Evolutionary conservation across 2,329 filamentous ascomycete species (phyloP), one percentile per base, ranked within the genome.

Genomic region (Fusarium fujikuroi): DNA sequence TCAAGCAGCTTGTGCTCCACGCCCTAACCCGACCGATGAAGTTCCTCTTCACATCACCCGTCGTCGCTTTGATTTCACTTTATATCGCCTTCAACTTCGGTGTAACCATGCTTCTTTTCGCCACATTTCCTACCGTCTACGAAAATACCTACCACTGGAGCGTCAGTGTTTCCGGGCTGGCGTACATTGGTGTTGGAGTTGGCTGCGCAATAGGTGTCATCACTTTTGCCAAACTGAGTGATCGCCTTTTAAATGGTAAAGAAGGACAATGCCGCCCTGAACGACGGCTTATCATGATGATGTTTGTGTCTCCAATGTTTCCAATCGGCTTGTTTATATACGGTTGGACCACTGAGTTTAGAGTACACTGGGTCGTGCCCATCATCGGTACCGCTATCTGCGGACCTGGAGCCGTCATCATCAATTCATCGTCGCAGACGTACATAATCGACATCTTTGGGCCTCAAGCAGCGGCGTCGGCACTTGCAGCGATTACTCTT

Each of bases 1-100:
- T 25, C 37, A 56, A 43, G 8, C 21, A 56, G 4, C 37, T 56
- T 1, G 16, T 43, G 4, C 37, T 56, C 0, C 21, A 43, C 3
- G 16, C 28, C 37, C 28, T 56, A 4, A 32, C 37, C 4, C 16
- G 28, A 4, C 85, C 85, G 0, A 74, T 80, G n/a, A 85, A 85
- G 66, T 84, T 92, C 64, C 84, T 92, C 3, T 75, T 89, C 66
- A 81, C 80, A 3, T 86, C 82, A 3, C 87, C 84, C 9, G 85
- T 86, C 61, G 77, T 87, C 36, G 81, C 85, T 9, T 69, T 84
- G 16, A 82, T 87, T 52, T 81, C 85, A 0, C 66, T 88, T 0
- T 88, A 87, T 52, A 82, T 87, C 19, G 87, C 86, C 7, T 79
- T 90, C 30, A 80, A 86, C 0, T 90, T 88, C 69, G 87, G 87